Base-by-base conservation (phyloP, 202 grass and related monocot species). In the Zoysia matrella region DNA sequence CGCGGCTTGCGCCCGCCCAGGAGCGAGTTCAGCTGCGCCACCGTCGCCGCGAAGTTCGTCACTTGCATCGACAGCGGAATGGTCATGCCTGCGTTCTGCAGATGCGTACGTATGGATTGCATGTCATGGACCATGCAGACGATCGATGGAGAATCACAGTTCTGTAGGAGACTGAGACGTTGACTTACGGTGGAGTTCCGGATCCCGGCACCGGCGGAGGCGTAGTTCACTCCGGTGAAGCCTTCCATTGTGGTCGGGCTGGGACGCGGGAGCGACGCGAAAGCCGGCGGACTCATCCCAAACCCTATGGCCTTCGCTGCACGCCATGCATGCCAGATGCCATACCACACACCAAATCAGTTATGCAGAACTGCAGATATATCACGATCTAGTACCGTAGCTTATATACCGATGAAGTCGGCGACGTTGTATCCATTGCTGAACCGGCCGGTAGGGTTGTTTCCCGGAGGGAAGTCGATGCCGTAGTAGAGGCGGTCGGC, bases 371-470 rank as follows among this genome's bases (percentile, higher is more conserved):
- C 16, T 36, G 30, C 30, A 36, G 30, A 60, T 18, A 1, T 5
- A 30, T 55, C 51, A 10, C 49, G 8, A 11, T 36, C 30, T 36
- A 36, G 30, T 36, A 36, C 30, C 30, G 10, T 0, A 9, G 49
- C 6, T 2, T 67, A 12, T 3, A 2, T 88, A 94, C 92, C 79
- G 6, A 94, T 76, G 55, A 91, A 94, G 71, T 94, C 88, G 8
- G 86, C 80, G 2, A 50, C n/a, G 72, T 86, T 91, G 54, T 82
- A 91, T 30, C 92, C 92, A 7, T 94, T 91, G 76, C 86, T 91
- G 57, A 87, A 94, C 86, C 92, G 70, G 0, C 92, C 92, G 15
- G 92, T 94, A 8, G 92, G 57, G 57, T 60, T 60, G 57, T 60
- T 60, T 60, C 52, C 69, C 11, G 73, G 5, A 22, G 88, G 86